Evolutionary conservation across 2,329 filamentous ascomycete genomes (phyloP), one percentile per base, ranked within the genome.

Genomic region (Pseudogymnoascus sp.): DNA sequence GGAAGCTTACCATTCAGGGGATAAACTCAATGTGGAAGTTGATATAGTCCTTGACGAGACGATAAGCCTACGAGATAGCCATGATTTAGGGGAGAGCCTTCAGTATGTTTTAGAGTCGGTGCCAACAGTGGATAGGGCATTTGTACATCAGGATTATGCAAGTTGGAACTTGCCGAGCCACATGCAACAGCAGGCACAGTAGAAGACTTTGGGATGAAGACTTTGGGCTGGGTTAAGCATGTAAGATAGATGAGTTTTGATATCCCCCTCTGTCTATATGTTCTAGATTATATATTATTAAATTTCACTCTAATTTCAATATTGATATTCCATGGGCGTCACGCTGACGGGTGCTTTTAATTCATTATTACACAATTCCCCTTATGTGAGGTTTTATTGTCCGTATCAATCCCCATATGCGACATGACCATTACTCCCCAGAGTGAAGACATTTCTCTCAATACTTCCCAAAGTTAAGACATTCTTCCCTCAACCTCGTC

Each of bases 21-120:
- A 86, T 65, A 82, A 82, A 5, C 74, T 85, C 1, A 85, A 82
- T 75, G 82, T 82, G 0, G 82, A 86, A 67, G 78, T 82, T 19
- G 82, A 85, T 64, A 75, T 85, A 18, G 70, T 86, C 34, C 71
- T 85, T 64, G 77, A 79, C 45, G 77, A 79, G 64, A 74, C 78
- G 52, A 79, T 77, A 37, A 77, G 74, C 57, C 65, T 85, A 58
- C 75, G 76, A 45, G 74, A 73, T 58, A 77, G 75, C 12, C 82
- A 86, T 63, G 82, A 86, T 68, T 73, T 85, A 38, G 79, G 81
- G 0, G 82, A 86, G 73, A 84, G 81, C 2, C 67, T 86, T 64
- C 82, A 85, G 70, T 85, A 85, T 68, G 84, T 82, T 63, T 69
- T 76, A 21, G 82, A 84, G 64, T 79, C 78, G 1, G 69, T 75